A percentile compares a stretch with the other conserved stretches of the same genome.
phyloP scores from a whole-genome alignment of 176 grass and related monocot species.

The Carex pumila region DNA sequence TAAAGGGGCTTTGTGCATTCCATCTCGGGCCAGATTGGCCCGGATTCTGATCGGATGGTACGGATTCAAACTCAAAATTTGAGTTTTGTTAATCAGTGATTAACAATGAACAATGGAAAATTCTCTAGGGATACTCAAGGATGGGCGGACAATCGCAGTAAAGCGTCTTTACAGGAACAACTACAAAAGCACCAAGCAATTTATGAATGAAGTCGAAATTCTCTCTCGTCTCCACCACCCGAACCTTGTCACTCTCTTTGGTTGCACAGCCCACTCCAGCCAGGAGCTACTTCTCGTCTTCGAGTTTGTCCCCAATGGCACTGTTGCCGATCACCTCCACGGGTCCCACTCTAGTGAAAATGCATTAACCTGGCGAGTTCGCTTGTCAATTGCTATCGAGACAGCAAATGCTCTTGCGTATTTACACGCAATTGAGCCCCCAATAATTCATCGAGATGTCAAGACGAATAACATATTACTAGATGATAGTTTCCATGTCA shows the following conservation, averaged over 20 bases:
- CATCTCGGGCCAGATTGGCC: no score
- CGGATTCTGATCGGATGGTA: no score
- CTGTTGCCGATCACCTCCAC: conserved; percentile 84
- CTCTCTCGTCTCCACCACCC: conserved; percentile 53
- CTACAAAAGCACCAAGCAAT: conserved; percentile 54
- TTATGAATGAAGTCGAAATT: conserved; percentile 73
- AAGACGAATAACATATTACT: no score
- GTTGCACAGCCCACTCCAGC: conserved; percentile 52
- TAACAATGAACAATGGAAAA: background rate
- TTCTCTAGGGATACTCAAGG: conserved; percentile 48
- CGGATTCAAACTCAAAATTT: no score
- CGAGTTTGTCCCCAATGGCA: conserved; percentile 72
- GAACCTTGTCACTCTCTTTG: conserved; percentile 68
- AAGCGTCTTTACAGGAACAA: conserved; percentile 75
- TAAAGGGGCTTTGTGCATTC: no score
- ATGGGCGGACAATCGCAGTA: conserved; percentile 65
- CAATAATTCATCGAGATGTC: background rate
- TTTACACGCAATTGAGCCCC: conserved; percentile 47
- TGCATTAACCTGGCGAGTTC: conserved; percentile 52
- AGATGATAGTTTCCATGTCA: no score
- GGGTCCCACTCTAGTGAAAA: conserved; percentile 19
- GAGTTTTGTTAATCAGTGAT: background rate
- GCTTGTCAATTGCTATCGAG: conserved; percentile 79
- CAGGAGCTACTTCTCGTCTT: conserved; percentile 72
- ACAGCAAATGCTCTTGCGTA: conserved; percentile 59